These are phyloP conservation scores for Pythium aristosporum DNA, from an alignment of 352 stramenopile genomes.

Conservation along the genomic window DNA sequence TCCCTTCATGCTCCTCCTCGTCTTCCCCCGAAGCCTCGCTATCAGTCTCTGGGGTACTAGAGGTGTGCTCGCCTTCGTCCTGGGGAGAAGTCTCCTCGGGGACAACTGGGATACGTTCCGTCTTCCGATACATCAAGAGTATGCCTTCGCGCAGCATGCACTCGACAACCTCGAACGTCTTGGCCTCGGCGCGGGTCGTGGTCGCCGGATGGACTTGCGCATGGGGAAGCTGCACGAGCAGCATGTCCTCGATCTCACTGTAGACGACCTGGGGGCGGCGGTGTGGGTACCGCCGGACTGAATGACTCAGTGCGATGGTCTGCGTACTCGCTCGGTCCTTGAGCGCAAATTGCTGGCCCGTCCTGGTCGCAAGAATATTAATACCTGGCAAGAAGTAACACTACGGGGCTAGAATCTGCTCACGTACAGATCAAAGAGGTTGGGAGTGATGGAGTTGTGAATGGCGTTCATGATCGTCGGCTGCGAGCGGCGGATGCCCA, in stretches of 20 bases:
- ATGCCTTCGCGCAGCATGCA: conserved; percentile 11
- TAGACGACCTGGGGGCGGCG: conserved; percentile 4
- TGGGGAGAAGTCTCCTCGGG: background rate
- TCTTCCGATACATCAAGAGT: conserved; percentile 6
- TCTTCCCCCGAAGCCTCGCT: background rate
- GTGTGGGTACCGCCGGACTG: conserved; percentile 16
- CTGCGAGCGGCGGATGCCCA: conserved; percentile 66
- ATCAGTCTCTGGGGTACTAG: background rate
- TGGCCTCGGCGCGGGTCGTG: conserved; percentile 5
- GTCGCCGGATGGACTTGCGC: background rate
- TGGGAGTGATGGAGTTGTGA: conserved; percentile 62
- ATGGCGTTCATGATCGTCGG: conserved; percentile 61
- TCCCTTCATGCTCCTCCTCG: background rate
- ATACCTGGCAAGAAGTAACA: background rate
- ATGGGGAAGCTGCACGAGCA: conserved; percentile 9
- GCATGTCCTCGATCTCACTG: conserved; percentile 8
- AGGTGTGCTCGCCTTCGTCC: background rate
- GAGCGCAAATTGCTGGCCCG: conserved; percentile 62
- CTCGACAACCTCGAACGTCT: conserved; percentile 12
- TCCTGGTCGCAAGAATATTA: conserved; percentile 25
- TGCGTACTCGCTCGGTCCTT: conserved; percentile 50
- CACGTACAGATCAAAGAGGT: conserved; percentile 60
- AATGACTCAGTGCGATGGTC: conserved; percentile 40
- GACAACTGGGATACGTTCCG: background rate
- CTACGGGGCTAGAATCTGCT: background rate